Percentiles rank a stretch among this genome's conserved stretches.
Conservation (phyloP, 2,329 filamentous ascomycete species). For the Penicillium sp. region DNA sequence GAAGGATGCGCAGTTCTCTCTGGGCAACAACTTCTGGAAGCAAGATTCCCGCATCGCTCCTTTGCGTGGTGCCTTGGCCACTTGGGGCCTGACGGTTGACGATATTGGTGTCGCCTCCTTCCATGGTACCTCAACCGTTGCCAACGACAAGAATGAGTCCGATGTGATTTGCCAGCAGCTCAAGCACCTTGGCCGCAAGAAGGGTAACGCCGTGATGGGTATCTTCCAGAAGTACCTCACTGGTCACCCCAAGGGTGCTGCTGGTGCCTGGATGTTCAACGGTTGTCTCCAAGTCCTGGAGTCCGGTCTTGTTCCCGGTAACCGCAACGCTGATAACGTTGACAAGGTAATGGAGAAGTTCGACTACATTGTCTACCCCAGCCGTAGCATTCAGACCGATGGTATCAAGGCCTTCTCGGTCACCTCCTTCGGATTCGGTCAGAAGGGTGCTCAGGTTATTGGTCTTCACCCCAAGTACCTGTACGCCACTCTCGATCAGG, state of each 20-base stretch:
- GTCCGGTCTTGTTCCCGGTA: conserved; percentile 89
- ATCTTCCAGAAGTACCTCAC: conserved; percentile 99
- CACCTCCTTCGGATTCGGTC: conserved; percentile 98
- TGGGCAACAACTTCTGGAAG: conserved; percentile 99
- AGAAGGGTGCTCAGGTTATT: conserved; percentile 97
- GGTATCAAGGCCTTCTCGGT: conserved; percentile 98
- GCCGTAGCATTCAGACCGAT: conserved; percentile 92
- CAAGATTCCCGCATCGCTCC: conserved; percentile 90
- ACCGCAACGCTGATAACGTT: conserved; percentile 97
- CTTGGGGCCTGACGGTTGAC: conserved; percentile 96
- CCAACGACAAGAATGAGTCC: conserved; percentile 99
- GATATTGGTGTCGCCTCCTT: conserved; percentile 94
- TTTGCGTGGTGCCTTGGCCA: conserved; percentile 90
- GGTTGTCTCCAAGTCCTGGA: conserved; percentile 95
- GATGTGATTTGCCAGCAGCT: conserved; percentile 96
- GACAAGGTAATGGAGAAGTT: conserved; percentile 97
- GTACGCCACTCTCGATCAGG: conserved; percentile 87
- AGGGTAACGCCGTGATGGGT: conserved; percentile 93
- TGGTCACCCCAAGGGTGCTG: conserved; percentile 97
- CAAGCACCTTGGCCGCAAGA: conserved; percentile 87
- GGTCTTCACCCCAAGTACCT: conserved; percentile 97
- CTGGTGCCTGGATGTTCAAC: conserved; percentile 99
- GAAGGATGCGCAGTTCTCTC: conserved; percentile 86
- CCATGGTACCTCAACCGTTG: conserved; percentile 97
- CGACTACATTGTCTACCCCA: conserved; percentile 96